A percentile compares a stretch with the other conserved stretches of the same genome.
Conservation (phyloP, 2,329 filamentous ascomycete genomes). For the Colletotrichum sp. region DNA sequence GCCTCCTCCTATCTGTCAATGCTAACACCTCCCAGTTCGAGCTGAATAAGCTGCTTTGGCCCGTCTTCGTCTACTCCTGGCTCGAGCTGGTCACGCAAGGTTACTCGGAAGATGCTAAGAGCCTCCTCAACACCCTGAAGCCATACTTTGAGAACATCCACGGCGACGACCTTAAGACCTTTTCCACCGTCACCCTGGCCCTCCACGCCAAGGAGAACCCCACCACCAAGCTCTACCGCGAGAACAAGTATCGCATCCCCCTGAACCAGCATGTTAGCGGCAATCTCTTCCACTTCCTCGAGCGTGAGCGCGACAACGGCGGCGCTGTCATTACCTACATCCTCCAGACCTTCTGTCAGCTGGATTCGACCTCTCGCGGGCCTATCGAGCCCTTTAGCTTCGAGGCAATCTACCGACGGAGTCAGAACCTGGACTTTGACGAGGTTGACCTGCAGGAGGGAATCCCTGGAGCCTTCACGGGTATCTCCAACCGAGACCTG, state of each 20-base stretch:
- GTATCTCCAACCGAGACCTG: slow-evolving; percentile 65
- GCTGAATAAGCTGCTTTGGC: slow-evolving; percentile 87
- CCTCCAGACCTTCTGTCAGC: slow-evolving; percentile 64
- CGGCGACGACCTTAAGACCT: slow-evolving; percentile 76
- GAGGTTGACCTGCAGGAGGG: slow-evolving; percentile 69
- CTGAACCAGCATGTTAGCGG: slow-evolving; percentile 86
- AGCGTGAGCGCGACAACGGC: slow-evolving; percentile 82
- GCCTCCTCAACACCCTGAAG: slow-evolving; percentile 74
- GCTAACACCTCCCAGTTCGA: slow-evolving; percentile 67
- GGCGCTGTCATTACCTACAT: slow-evolving; percentile 80
- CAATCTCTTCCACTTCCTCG: slow-evolving; percentile 85
- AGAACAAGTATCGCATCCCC: slow-evolving; percentile 88
- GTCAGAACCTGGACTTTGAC: slow-evolving; percentile 66
- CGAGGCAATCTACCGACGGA: slow-evolving; percentile 61
- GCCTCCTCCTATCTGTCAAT: background rate
- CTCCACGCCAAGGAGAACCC: slow-evolving; percentile 80
- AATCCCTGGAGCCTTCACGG: slow-evolving; percentile 67
- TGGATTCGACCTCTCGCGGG: slow-evolving; percentile 64
- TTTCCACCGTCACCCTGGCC: slow-evolving; percentile 77
- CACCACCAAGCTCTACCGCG: slow-evolving; percentile 80
- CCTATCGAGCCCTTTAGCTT: slow-evolving; percentile 70
- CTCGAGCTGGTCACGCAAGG: slow-evolving; percentile 77
- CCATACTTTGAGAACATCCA: slow-evolving; percentile 77
- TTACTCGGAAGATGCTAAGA: slow-evolving; percentile 73
- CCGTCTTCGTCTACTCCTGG: slow-evolving; percentile 91